These are phyloP conservation scores for Lolium rigidum DNA, from an alignment of 176 grass and related monocot genomes.

Conservation along the genomic window DNA sequence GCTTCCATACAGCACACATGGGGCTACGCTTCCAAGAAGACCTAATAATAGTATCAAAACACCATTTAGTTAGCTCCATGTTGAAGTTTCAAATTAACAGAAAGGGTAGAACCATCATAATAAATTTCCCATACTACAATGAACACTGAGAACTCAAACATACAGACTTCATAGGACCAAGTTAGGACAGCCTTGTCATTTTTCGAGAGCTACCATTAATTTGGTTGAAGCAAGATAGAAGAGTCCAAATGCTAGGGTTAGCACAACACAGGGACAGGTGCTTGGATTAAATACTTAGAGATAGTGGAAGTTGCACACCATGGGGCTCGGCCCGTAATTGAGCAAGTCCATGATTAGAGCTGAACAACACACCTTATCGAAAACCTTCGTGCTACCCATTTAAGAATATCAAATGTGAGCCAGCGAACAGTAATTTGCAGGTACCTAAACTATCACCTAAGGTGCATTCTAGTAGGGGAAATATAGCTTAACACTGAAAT, in stretches of 20 bases:
- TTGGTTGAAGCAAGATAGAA: not conserved
- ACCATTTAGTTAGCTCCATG: not conserved
- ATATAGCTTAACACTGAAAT: not conserved
- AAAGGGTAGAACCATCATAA: not conserved
- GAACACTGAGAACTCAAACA: not conserved
- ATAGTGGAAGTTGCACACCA: not conserved
- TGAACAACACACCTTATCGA: not conserved
- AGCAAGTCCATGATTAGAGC: constrained; percentile 13
- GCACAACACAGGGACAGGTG: not conserved
- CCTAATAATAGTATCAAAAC: constrained; percentile 54
- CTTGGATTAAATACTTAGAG: not conserved
- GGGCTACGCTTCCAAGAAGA: constrained; percentile 78
- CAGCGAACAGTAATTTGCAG: not conserved
- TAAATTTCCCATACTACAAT: not conserved
- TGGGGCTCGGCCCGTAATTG: not conserved
- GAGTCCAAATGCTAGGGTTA: not conserved
- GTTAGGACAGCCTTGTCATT: not conserved
- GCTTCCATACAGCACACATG: constrained; percentile 85
- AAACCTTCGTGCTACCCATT: not conserved
- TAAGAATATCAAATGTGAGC: not conserved
- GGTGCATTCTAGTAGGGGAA: not conserved
- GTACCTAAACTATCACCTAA: not conserved
- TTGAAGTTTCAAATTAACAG: not conserved
- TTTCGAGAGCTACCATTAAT: not conserved
- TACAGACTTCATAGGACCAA: constrained; percentile 16